These are phyloP conservation scores for Eutrema japonicum DNA, from an alignment of 345 rosid genomes.

Conservation along the genomic window DNA sequence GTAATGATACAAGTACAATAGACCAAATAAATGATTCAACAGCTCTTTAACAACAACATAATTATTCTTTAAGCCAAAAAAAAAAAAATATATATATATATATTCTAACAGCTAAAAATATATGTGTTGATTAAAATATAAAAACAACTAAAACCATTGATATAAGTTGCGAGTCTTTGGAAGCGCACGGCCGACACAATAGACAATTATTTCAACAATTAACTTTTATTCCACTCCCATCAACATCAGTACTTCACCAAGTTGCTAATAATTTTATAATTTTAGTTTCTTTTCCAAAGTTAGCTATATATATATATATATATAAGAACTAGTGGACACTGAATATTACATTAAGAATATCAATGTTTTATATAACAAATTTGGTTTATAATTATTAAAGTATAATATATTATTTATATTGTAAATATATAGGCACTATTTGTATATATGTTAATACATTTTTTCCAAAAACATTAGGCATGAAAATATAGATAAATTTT, in stretches of 20 bases:
- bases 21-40: background rate
- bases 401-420: background rate
- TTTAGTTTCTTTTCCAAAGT: background rate
- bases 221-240: slow-evolving; percentile 41
- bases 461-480: background rate
- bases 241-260: slow-evolving; percentile 24
- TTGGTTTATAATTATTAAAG: background rate
- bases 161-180: slow-evolving; percentile 37
- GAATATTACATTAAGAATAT: background rate
- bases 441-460: background rate
- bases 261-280: background rate
- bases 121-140: background rate
- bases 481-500: background rate
- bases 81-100: too few species aligned
- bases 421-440: background rate
- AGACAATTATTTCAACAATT: slow-evolving; percentile 27
- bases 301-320: background rate
- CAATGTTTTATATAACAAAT: background rate
- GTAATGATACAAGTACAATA: too few species aligned
- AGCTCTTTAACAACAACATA: background rate
- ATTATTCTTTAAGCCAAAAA: too few species aligned
- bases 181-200: slow-evolving; percentile 44
- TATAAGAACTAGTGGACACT: background rate
- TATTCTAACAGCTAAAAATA: background rate
- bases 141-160: background rate